Conservation (phyloP, 1,139 yeast species). For the Lodderomyces metapsilosis region DNA sequence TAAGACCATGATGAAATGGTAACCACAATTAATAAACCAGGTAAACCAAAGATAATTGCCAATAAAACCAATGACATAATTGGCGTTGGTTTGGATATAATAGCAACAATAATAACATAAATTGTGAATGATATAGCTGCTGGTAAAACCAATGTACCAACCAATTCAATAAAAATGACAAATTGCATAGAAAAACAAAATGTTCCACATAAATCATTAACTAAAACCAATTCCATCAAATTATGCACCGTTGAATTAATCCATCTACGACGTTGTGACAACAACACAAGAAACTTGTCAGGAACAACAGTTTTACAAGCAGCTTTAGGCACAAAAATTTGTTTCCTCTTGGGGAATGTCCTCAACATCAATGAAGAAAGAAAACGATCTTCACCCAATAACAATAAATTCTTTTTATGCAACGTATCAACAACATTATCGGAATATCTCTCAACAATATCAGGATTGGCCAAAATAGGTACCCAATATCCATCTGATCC, state of each 20-base stretch:
- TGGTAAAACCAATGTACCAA: conserved; percentile 90
- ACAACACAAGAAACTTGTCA: conserved; percentile 69
- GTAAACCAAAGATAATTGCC: conserved; percentile 83
- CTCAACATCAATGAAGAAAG: conserved; percentile 85
- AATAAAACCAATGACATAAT: conserved; percentile 74
- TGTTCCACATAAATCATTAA: conserved; percentile 92
- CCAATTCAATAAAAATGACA: conserved; percentile 79
- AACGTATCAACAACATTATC: conserved; percentile 86
- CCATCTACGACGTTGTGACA: conserved; percentile 98
- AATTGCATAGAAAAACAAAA: conserved; percentile 98
- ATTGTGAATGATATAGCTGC: conserved; percentile 87
- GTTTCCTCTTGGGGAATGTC: conserved; percentile 92
- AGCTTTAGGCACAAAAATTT: conserved; percentile 91
- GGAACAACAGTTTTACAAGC: conserved; percentile 95
- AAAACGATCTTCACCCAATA: conserved; percentile 92
- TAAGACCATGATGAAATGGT: conserved; percentile 82
- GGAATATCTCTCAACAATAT: conserved; percentile 90
- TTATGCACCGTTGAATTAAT: conserved; percentile 96
- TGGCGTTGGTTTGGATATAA: conserved; percentile 82
- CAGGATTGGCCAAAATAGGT: conserved; percentile 93
- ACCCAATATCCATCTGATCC: conserved; percentile 93
- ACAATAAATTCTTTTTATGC: conserved; percentile 83
- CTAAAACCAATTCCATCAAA: conserved; percentile 84
- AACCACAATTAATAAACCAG: conserved; percentile 82
- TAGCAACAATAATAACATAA: conserved; percentile 76